These are phyloP conservation scores for Symbiodinium natans DNA, from an alignment of 73 alveolate species.

Conservation along the genomic window DNA sequence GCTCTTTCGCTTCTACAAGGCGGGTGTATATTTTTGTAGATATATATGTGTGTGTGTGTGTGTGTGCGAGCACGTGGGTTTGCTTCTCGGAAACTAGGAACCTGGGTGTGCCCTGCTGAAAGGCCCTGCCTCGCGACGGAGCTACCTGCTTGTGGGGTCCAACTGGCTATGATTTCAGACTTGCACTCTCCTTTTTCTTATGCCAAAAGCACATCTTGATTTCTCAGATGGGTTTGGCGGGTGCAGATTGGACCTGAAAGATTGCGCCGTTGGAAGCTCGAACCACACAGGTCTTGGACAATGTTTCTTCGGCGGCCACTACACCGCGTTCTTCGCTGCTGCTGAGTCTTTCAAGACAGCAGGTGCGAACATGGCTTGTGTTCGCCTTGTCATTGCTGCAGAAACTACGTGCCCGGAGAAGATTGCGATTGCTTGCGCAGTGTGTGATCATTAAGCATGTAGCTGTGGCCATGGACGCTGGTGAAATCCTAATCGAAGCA, in stretches of 20 bases:
- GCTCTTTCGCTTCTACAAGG: constrained; percentile 50
- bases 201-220: too few relatives aligned
- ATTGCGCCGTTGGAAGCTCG: too few relatives aligned
- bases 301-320: constrained; percentile 71
- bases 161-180: not conserved
- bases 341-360: constrained; percentile 72
- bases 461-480: too few relatives aligned
- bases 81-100: too few relatives aligned
- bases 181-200: not conserved
- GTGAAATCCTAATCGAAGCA: too few relatives aligned
- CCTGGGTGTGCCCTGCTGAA: not conserved
- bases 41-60: not conserved
- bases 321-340: constrained; percentile 65
- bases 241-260: too few relatives aligned
- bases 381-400: too few relatives aligned
- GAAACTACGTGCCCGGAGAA: not conserved
- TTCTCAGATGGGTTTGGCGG: too few relatives aligned
- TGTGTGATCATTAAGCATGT: too few relatives aligned
- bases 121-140: constrained; percentile 59
- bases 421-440: too few relatives aligned
- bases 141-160: constrained; percentile 87
- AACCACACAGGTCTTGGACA: constrained; percentile 50
- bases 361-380: constrained; percentile 56
- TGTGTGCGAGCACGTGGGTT: too few relatives aligned
- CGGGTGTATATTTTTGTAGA: not conserved